Conservation (phyloP, 2,329 filamentous ascomycete species). For the Stachybotrys elegans region DNA sequence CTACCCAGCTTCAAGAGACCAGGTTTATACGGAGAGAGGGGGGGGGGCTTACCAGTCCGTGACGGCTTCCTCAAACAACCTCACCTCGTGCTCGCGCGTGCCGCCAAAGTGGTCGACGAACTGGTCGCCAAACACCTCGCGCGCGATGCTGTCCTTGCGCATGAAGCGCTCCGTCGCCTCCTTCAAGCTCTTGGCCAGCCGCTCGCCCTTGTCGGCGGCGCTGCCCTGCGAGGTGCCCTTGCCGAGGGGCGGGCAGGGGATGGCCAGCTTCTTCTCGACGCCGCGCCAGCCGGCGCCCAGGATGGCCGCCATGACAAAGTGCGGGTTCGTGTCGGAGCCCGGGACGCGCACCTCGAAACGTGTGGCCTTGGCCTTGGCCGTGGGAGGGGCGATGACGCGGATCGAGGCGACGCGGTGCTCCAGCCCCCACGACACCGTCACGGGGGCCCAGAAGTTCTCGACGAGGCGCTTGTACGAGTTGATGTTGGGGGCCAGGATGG, state of each 20-base stretch:
- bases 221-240: slow-evolving; percentile 80
- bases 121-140: slow-evolving; percentile 87
- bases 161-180: slow-evolving; percentile 80
- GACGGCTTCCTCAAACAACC: slow-evolving; percentile 91
- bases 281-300: slow-evolving; percentile 86
- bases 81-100: slow-evolving; percentile 84
- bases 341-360: slow-evolving; percentile 90
- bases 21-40: not conserved
- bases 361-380: slow-evolving; percentile 76
- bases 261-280: slow-evolving; percentile 84
- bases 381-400: slow-evolving; percentile 83
- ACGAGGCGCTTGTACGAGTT: slow-evolving; percentile 98
- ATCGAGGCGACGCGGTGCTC: slow-evolving; percentile 93
- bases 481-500: slow-evolving; percentile 85
- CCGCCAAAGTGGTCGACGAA: slow-evolving; percentile 96
- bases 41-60: slow-evolving; percentile 77
- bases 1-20: slow-evolving; percentile 1
- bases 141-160: slow-evolving; percentile 74
- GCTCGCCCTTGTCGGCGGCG: slow-evolving; percentile 62
- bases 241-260: slow-evolving; percentile 75
- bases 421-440: slow-evolving; percentile 94
- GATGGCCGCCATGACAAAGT: slow-evolving; percentile 81
- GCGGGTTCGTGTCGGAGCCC: slow-evolving; percentile 89
- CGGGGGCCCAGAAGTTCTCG: slow-evolving; percentile 98
- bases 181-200: slow-evolving; percentile 78